Percentiles rank a stretch among this genome's conserved stretches.
These are phyloP conservation scores for Quambalaria eucalypti DNA, from an alignment of 1,284 basidiomycete genomes.

Conservation along the genomic window DNA sequence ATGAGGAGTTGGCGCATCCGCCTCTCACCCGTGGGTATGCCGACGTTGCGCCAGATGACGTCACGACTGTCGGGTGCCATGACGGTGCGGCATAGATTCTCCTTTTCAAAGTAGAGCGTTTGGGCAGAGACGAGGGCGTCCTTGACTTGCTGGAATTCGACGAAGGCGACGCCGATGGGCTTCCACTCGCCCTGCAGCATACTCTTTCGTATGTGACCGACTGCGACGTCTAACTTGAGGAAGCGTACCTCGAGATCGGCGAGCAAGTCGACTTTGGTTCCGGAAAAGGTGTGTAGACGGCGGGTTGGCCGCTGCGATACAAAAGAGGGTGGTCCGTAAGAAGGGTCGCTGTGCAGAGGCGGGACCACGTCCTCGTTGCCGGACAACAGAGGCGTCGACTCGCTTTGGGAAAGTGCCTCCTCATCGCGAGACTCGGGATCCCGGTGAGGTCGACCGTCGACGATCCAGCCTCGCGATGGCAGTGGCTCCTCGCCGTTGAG, in stretches of 20 bases:
- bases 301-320: background rate
- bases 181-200: background rate
- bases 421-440: background rate
- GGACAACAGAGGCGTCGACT: background rate
- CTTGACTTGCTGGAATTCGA: slow-evolving; percentile 3
- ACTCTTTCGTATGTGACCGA: slow-evolving; percentile 49
- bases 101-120: slow-evolving; percentile 58
- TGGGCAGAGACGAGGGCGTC: slow-evolving; percentile 72
- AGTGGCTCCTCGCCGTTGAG: background rate
- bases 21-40: slow-evolving; percentile 50
- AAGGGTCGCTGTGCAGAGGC: background rate
- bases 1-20: slow-evolving; percentile 37
- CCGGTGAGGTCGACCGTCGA: no score
- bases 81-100: slow-evolving; percentile 25
- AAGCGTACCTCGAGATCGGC: slow-evolving; percentile 71
- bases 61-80: slow-evolving; percentile 86
- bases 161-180: slow-evolving; percentile 4
- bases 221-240: slow-evolving; percentile 93
- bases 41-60: slow-evolving; percentile 87
- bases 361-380: background rate
- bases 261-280: slow-evolving; percentile 67
- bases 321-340: background rate
- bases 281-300: slow-evolving; percentile 56
- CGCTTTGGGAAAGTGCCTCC: background rate
- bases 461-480: background rate